Evolutionary conservation across 345 rosid genomes (phyloP).

Genomic region (Atalantia buxifolia): DNA sequence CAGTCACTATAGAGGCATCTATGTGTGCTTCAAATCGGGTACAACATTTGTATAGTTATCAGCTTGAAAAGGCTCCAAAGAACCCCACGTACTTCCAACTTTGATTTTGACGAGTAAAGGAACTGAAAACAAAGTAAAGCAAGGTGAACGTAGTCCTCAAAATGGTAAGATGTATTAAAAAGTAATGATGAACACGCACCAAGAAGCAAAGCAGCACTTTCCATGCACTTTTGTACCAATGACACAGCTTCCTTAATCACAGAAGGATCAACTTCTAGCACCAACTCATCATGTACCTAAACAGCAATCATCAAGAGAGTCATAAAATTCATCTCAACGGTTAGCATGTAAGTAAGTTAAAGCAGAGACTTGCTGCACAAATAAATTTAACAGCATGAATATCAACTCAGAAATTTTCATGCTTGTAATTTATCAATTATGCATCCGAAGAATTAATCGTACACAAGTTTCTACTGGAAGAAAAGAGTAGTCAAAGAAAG

Average conservation of each 20-base stretch:
- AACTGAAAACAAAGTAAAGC: conserved; percentile 40
- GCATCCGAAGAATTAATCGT: not conserved
- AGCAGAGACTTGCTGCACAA: not conserved
- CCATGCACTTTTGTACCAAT: conserved; percentile 71
- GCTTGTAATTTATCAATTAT: not conserved
- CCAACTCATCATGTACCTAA: conserved; percentile 93
- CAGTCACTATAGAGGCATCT: not conserved
- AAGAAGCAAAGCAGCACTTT: conserved; percentile 67
- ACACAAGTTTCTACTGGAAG: not conserved
- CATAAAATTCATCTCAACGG: not conserved
- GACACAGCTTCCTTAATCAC: conserved; percentile 73
- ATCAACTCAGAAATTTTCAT: not conserved
- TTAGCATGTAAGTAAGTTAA: not conserved
- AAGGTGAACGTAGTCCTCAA: conserved; percentile 5
- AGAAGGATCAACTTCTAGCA: conserved; percentile 74
- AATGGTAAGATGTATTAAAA: not conserved
- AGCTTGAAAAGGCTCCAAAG: conserved; percentile 58
- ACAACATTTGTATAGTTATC: conserved; percentile 28
- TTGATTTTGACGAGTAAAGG: conserved; percentile 82
- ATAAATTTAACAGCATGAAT: conserved; percentile 3
- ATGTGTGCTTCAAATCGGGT: conserved; percentile 24
- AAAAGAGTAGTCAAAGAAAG: not conserved
- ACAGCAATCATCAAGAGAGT: conserved; percentile 3
- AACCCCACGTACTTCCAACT: conserved; percentile 96
- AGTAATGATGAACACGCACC: conserved; percentile 35